These are phyloP conservation scores for Picea abies DNA, from an alignment of 83 land plant species.

Conservation along the genomic window DNA sequence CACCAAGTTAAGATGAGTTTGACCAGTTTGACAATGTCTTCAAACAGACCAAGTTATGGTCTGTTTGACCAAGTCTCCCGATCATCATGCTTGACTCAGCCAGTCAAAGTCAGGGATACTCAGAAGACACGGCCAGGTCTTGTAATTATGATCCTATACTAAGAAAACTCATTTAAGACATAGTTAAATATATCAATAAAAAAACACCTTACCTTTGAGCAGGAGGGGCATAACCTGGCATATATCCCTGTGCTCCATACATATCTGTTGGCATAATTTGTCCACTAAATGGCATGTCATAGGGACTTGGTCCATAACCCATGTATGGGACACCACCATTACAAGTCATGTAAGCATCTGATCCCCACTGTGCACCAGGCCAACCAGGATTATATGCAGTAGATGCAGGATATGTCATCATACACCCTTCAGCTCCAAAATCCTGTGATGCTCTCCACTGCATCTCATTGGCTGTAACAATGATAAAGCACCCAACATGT, in stretches of 20 bases:
- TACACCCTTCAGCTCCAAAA: constrained; percentile 42
- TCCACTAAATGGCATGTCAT: constrained; percentile 55
- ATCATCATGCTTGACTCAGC: too few species aligned
- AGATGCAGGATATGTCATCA: constrained; percentile 45
- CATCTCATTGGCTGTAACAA: constrained; percentile 25
- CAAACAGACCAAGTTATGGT: too few species aligned
- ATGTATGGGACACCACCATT: constrained; percentile 52
- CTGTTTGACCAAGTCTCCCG: too few species aligned
- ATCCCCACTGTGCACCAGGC: constrained; percentile 60
- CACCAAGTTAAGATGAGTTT: neutral
- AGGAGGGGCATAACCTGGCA: constrained; percentile 44
- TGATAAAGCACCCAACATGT: neutral
- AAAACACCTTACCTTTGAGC: constrained; percentile 52
- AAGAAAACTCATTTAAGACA: too few species aligned
- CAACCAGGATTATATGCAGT: constrained; percentile 54
- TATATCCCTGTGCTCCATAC: constrained; percentile 44
- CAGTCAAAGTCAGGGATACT: too few species aligned
- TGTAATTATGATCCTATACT: too few species aligned
- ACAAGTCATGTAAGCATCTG: constrained; percentile 52
- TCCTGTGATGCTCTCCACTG: constrained; percentile 56
- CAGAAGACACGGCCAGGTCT: too few species aligned
- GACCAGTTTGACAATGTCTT: neutral
- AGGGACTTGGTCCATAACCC: constrained; percentile 55
- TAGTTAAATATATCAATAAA: neutral
- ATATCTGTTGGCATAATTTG: constrained; percentile 59